Evolutionary conservation across 2,329 filamentous ascomycete genomes (phyloP), one percentile per base, ranked within the genome.

Genomic region (Taxawa tesnikishii): DNA sequence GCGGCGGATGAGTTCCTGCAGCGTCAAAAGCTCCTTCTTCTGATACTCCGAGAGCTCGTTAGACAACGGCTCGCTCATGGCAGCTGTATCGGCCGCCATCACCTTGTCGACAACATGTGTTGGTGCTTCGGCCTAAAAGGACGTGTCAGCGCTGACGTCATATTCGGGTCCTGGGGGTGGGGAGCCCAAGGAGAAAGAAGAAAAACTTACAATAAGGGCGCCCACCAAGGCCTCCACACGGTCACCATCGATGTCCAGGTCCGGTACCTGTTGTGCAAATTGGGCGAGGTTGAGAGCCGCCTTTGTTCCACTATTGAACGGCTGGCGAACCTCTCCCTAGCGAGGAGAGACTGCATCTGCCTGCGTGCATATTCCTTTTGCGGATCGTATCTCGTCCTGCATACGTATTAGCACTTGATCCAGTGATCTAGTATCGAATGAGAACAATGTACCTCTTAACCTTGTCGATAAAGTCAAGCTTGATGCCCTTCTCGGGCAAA

Each of bases 281-380:
- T 70, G 66, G 27, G 68, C 62, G 18, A 84, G 62, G 38, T 73
- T 75, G 38, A 83, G 63, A 4, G 75, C 76, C 26, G 74, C 68
- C 48, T 81, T 76, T 79, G 68, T 51, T 81, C 72, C 32, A 68
- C 63, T 13, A 81, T 55, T n/a, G 56, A 61, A 30, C 58, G 61
- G 33, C 57, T 53, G 40, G 47, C 59, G 44, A 63, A 57, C 40
- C 62, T 48, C 46, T n/a, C n/a, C n/a, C n/a, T n/a, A n/a, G n/a
- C n/a, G n/a, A n/a, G n/a, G n/a, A n/a, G n/a, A n/a, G n/a, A n/a
- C n/a, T n/a, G n/a, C n/a, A n/a, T n/a, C n/a, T n/a, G n/a, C n/a
- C n/a, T n/a, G n/a, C n/a, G n/a, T n/a, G n/a, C n/a, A n/a, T n/a
- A n/a, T n/a, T n/a, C n/a, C n/a, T n/a, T n/a, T n/a, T n/a, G n/a